phyloP scores from a whole-genome alignment of 2,329 filamentous ascomycete genomes.

The Pyrenochaeta sp. region DNA sequence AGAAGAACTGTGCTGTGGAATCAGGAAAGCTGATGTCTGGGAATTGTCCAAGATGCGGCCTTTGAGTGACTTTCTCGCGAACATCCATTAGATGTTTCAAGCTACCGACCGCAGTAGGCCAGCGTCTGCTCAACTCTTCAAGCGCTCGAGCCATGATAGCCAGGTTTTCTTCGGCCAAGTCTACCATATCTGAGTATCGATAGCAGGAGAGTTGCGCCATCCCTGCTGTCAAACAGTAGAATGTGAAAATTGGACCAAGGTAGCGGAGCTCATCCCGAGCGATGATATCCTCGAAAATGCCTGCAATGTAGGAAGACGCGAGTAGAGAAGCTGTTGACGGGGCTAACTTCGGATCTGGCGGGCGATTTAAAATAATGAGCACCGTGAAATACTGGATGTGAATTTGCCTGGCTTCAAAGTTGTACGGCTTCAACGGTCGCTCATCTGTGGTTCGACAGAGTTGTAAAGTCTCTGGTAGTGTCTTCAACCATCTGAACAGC shows the following conservation, averaged over 20 bases:
- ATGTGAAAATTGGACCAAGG: constrained; percentile 52
- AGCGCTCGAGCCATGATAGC: constrained; percentile 36
- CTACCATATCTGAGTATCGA: constrained; percentile 43
- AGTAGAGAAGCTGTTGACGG: constrained; percentile 50
- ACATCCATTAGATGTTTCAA: constrained; percentile 43
- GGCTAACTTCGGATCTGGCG: constrained; percentile 36
- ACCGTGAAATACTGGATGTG: constrained; percentile 52
- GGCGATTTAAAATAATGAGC: constrained; percentile 51
- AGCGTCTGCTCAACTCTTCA: constrained; percentile 41
- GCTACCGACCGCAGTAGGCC: constrained; percentile 43
- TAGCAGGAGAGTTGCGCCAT: constrained; percentile 52
- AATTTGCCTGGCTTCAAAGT: constrained; percentile 50
- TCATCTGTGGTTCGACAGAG: constrained; percentile 32
- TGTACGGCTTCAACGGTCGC: constrained; percentile 36
- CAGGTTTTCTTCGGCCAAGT: constrained; percentile 39
- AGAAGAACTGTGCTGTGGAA: constrained; percentile 39
- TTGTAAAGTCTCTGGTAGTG: constrained; percentile 42
- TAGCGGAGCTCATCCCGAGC: constrained; percentile 52
- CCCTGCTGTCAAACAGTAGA: constrained; percentile 53
- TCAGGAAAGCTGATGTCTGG: constrained; percentile 37
- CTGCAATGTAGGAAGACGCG: constrained; percentile 53
- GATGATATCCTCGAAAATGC: constrained; percentile 56
- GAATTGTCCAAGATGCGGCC: constrained; percentile 35
- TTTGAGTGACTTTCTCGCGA: constrained; percentile 40
- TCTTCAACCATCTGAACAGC: constrained; percentile 53